phyloP scores from a whole-genome alignment of 257 asterid species.

The Ballota nigra region DNA sequence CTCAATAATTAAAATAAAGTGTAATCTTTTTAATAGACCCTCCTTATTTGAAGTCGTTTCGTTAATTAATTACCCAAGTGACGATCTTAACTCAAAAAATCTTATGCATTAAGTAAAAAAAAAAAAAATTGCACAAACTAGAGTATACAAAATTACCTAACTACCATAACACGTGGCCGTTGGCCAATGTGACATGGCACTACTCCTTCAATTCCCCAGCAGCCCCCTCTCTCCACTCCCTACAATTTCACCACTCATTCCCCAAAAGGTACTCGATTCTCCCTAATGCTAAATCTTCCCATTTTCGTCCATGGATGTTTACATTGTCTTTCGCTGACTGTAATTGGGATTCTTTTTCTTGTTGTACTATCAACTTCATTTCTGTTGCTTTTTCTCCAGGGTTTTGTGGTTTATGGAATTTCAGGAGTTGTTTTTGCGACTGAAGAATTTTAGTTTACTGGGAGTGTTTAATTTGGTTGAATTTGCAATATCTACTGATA shows the following conservation, averaged over 20 bases:
- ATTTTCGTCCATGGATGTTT: neutral
- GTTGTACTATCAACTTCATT: neutral
- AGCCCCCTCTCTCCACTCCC: neutral
- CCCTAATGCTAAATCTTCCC: neutral
- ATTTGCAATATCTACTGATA: neutral
- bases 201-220: neutral
- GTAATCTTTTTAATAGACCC: too few species aligned
- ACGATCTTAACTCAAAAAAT: too few species aligned
- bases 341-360: neutral
- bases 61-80: too few species aligned
- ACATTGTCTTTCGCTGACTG: neutral
- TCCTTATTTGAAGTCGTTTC: too few species aligned
- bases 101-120: too few species aligned
- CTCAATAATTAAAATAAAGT: too few species aligned
- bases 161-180: neutral
- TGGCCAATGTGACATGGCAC: neutral
- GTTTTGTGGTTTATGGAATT: neutral
- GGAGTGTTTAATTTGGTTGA: neutral
- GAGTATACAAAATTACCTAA: too few species aligned
- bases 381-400: neutral
- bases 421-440: neutral
- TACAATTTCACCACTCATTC: neutral
- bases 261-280: slow-evolving; percentile 10
- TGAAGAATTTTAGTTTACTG: neutral
- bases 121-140: too few species aligned